Conservation (phyloP, 1,284 basidiomycete genomes). For the Anthracocystis panici-leucophaei region DNA sequence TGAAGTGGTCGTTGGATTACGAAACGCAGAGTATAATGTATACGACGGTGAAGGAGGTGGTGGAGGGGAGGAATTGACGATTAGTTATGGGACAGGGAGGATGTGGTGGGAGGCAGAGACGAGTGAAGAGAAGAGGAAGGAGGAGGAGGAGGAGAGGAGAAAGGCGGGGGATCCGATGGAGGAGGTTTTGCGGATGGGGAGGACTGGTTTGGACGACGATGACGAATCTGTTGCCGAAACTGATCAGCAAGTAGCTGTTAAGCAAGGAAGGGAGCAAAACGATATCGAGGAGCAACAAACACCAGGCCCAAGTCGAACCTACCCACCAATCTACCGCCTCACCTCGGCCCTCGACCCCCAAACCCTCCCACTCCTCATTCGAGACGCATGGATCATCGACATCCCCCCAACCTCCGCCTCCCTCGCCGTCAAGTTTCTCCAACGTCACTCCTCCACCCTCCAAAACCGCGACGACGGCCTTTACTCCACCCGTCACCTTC, state of each 20-base stretch:
- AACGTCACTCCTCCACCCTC: constrained; percentile 28
- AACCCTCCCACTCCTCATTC: constrained; percentile 71
- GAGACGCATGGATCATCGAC: constrained; percentile 86
- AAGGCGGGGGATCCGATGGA: constrained; percentile 7
- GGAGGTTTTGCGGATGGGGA: constrained; percentile 17
- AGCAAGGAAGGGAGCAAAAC: not conserved
- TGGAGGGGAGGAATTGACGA: constrained; percentile 80
- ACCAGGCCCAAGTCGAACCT: constrained; percentile 27
- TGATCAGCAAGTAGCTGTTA: not conserved
- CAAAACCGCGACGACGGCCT: constrained; percentile 47
- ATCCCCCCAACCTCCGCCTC: constrained; percentile 72
- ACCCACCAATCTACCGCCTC: constrained; percentile 66
- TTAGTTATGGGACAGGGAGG: constrained; percentile 76
- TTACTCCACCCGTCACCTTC: constrained; percentile 52
- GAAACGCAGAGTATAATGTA: constrained; percentile 77
- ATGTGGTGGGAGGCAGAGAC: constrained; percentile 65
- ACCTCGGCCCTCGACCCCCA: constrained; percentile 69
- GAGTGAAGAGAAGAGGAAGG: constrained; percentile 8
- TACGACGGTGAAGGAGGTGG: constrained; percentile 74
- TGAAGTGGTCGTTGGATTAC: constrained; percentile 75
- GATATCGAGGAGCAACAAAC: constrained; percentile 31
- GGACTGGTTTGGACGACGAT: constrained; percentile 25
- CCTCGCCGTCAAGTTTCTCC: constrained; percentile 39
- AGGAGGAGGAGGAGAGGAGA: constrained; percentile 14
- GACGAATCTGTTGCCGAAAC: not conserved